Percentiles rank a stretch among this genome's conserved stretches.
These are phyloP conservation scores for Aspergillus saccharolyticus DNA, from an alignment of 495 filamentous ascomycete species.

Conservation along the genomic window DNA sequence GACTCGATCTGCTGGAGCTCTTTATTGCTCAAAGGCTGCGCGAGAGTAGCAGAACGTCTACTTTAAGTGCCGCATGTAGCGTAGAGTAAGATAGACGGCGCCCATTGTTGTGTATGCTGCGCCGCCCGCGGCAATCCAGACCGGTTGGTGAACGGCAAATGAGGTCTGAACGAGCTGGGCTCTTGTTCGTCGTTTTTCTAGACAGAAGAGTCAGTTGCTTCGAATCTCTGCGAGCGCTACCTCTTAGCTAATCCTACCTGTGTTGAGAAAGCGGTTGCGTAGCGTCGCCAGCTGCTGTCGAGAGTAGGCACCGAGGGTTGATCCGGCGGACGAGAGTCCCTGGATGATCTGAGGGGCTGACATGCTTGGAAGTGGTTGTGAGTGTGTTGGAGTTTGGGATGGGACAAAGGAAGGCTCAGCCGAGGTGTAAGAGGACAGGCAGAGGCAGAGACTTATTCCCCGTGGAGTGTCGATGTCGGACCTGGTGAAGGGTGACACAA, in stretches of 20 bases:
- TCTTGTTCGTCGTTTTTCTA: slow-evolving; percentile 30
- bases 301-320: slow-evolving; percentile 17
- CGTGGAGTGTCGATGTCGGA: background rate
- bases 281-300: slow-evolving; percentile 17
- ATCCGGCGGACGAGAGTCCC: slow-evolving; percentile 15
- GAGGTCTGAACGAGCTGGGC: slow-evolving; percentile 33
- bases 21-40: background rate
- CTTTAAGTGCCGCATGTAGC: slow-evolving; percentile 30
- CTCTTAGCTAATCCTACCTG: slow-evolving; percentile 12
- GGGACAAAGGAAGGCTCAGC: background rate
- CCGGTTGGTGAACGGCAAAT: slow-evolving; percentile 35
- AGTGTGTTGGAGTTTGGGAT: background rate
- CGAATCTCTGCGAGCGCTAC: background rate
- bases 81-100: slow-evolving; percentile 38
- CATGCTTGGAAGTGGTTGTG: slow-evolving; percentile 14
- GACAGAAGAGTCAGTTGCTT: background rate
- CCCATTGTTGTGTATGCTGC: slow-evolving; percentile 37
- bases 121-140: slow-evolving; percentile 38
- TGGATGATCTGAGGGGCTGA: slow-evolving; percentile 18
- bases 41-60: background rate
- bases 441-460: slow-evolving; percentile 2
- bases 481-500: slow-evolving; percentile 13
- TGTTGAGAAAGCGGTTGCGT: slow-evolving; percentile 19
- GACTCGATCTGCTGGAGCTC: slow-evolving; percentile 2
- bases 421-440: background rate